These are phyloP conservation scores for Pholiota adiposa DNA, from an alignment of 1,284 basidiomycete genomes.

Conservation along the genomic window DNA sequence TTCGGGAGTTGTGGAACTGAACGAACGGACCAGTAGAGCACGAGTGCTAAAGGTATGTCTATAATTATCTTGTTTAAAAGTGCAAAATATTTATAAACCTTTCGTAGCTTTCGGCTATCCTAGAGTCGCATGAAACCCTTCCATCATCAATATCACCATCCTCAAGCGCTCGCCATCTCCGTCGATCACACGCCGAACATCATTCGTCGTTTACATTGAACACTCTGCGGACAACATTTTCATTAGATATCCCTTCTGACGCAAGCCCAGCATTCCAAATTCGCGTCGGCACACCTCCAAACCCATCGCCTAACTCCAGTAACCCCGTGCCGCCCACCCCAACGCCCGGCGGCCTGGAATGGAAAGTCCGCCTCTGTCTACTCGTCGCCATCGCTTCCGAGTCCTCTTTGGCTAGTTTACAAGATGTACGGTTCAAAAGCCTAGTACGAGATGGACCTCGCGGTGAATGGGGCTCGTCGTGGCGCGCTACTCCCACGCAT, in stretches of 20 bases:
- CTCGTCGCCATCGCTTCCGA: constrained; percentile 72
- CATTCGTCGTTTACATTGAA: constrained; percentile 75
- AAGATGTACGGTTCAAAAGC: constrained; percentile 57
- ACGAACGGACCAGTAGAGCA: constrained; percentile 60
- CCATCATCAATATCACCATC: constrained; percentile 56
- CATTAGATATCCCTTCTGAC: constrained; percentile 88
- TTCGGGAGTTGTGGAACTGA: constrained; percentile 85
- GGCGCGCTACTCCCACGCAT: constrained; percentile 58
- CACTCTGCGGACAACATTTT: constrained; percentile 78
- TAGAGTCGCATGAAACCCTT: constrained; percentile 85
- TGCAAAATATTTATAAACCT: not conserved
- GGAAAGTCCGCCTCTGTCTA: constrained; percentile 83
- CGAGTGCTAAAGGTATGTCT: constrained; percentile 75
- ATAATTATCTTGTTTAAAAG: not conserved
- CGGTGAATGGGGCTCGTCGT: constrained; percentile 74
- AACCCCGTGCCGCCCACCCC: not conserved
- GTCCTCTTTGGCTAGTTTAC: constrained; percentile 44
- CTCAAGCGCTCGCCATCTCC: constrained; percentile 50
- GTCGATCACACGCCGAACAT: constrained; percentile 82
- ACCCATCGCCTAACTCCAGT: constrained; percentile 2
- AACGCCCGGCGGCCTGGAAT: constrained; percentile 73
- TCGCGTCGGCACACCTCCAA: constrained; percentile 38
- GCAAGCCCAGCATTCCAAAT: constrained; percentile 83
- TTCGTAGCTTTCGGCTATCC: constrained; percentile 75
- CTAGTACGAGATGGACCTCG: constrained; percentile 58